Conservation (phyloP, 2,329 filamentous ascomycete species). For the Xylaria sp. region DNA sequence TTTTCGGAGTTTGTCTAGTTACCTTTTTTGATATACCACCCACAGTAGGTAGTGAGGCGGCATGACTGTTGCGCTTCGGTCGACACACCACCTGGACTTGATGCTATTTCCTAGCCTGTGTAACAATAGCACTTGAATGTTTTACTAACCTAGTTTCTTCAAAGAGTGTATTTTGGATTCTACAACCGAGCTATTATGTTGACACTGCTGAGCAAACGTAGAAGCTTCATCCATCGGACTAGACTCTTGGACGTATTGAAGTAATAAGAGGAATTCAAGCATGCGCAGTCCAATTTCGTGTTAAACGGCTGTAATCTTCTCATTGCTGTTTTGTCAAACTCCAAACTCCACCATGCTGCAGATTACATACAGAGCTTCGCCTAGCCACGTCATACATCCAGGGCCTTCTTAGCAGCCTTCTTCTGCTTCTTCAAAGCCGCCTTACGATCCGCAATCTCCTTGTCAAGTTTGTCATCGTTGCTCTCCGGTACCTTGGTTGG, state of each 20-base stretch:
- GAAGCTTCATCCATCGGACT: not conserved
- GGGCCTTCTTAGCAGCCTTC: conserved; percentile 64
- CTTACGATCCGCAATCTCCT: conserved; percentile 71
- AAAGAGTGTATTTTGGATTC: not conserved
- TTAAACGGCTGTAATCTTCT: conserved; percentile 6
- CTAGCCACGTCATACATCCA: conserved; percentile 54
- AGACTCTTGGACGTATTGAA: not conserved
- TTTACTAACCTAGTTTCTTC: not conserved
- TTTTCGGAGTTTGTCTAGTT: conserved; percentile 23
- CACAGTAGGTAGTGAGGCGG: conserved; percentile 28
- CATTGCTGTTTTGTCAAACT: conserved; percentile 26
- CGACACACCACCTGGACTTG: not conserved
- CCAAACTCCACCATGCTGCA: conserved; percentile 36
- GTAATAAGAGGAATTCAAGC: not conserved
- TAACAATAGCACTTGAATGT: not conserved
- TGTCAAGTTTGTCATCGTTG: conserved; percentile 65
- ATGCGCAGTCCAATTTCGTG: not conserved
- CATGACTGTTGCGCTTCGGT: not conserved
- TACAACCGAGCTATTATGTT: not conserved
- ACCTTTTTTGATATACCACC: conserved; percentile 23
- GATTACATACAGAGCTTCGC: conserved; percentile 25
- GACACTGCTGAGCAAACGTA: not conserved
- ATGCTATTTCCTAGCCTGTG: not conserved
- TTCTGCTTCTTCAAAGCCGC: conserved; percentile 69
- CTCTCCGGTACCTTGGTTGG: conserved; percentile 53